phyloP scores from a whole-genome alignment of 2,329 filamentous ascomycete species.

The Stemphylium lycopersici region DNA sequence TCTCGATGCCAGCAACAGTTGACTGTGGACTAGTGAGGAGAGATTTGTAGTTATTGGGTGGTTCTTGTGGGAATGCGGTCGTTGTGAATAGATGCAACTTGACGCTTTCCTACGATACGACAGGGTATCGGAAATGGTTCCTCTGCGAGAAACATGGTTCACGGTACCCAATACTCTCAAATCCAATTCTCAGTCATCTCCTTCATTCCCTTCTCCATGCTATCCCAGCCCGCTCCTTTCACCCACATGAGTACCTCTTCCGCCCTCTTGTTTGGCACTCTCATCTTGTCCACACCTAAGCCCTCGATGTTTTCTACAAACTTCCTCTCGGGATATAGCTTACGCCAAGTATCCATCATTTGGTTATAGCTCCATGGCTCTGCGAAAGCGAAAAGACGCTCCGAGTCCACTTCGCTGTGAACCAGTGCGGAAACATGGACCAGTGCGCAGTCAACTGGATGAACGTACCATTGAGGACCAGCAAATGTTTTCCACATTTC shows the following conservation, averaged over 20 bases:
- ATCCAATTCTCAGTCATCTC: constrained; percentile 21
- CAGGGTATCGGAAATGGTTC: no score
- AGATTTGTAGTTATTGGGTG: no score
- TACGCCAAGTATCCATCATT: constrained; percentile 48
- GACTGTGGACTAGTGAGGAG: no score
- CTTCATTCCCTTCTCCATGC: constrained; percentile 30
- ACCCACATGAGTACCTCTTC: constrained; percentile 37
- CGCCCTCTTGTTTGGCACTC: constrained; percentile 28
- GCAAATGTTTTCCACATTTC: constrained; percentile 22
- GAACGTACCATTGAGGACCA: constrained; percentile 30
- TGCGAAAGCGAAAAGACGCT: constrained; percentile 63
- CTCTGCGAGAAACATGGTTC: no score
- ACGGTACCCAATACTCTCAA: background rate
- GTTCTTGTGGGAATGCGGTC: no score
- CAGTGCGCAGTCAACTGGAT: constrained; percentile 46
- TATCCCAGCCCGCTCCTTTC: constrained; percentile 37
- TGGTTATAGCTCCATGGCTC: constrained; percentile 56
- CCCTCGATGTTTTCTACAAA: constrained; percentile 37
- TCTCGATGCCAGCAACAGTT: no score
- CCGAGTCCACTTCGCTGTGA: constrained; percentile 52
- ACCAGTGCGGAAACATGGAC: constrained; percentile 61
- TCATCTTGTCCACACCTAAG: constrained; percentile 23
- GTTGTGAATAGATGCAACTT: no score
- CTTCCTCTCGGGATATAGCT: constrained; percentile 48
- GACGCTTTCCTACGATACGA: no score